Evolutionary conservation across 2,329 filamentous ascomycete species (phyloP).

Genomic region (Xylariaceae sp.): DNA sequence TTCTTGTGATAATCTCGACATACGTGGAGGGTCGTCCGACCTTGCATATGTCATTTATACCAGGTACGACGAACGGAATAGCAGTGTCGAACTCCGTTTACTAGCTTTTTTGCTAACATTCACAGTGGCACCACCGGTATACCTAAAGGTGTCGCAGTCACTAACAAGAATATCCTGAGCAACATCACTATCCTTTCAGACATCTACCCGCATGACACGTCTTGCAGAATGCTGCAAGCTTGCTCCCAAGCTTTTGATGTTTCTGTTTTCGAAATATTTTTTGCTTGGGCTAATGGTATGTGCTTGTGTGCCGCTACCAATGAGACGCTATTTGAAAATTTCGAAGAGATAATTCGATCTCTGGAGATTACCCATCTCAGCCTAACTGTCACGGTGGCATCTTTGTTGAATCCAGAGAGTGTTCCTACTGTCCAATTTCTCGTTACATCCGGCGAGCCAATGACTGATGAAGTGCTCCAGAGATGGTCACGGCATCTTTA

Average conservation of each 20-base stretch:
- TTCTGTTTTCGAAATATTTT: slow-evolving; percentile 88
- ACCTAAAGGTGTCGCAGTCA: slow-evolving; percentile 77
- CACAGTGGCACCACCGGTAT: slow-evolving; percentile 68
- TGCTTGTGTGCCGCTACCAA: slow-evolving; percentile 72
- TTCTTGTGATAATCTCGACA: slow-evolving; percentile 36
- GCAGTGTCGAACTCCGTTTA: background rate
- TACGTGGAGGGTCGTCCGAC: slow-evolving; percentile 42
- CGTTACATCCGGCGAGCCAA: slow-evolving; percentile 75
- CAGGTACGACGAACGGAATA: slow-evolving; percentile 34
- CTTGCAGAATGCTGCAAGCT: slow-evolving; percentile 68
- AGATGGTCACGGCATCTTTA: slow-evolving; percentile 68
- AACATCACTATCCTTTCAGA: slow-evolving; percentile 65
- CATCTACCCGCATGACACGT: slow-evolving; percentile 56
- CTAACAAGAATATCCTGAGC: slow-evolving; percentile 69
- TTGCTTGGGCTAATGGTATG: slow-evolving; percentile 73
- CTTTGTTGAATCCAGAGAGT: slow-evolving; percentile 63
- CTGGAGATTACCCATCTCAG: slow-evolving; percentile 74
- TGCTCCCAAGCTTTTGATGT: slow-evolving; percentile 85
- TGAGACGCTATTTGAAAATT: slow-evolving; percentile 67
- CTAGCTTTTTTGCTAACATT: background rate
- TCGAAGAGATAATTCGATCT: slow-evolving; percentile 61
- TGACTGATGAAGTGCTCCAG: slow-evolving; percentile 66
- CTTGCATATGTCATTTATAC: slow-evolving; percentile 79
- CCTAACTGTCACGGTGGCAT: slow-evolving; percentile 79
- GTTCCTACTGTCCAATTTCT: slow-evolving; percentile 71